Evolutionary conservation across 164 flowering plant species (phyloP).

Genomic region (Tetrastigma voinierianum): DNA sequence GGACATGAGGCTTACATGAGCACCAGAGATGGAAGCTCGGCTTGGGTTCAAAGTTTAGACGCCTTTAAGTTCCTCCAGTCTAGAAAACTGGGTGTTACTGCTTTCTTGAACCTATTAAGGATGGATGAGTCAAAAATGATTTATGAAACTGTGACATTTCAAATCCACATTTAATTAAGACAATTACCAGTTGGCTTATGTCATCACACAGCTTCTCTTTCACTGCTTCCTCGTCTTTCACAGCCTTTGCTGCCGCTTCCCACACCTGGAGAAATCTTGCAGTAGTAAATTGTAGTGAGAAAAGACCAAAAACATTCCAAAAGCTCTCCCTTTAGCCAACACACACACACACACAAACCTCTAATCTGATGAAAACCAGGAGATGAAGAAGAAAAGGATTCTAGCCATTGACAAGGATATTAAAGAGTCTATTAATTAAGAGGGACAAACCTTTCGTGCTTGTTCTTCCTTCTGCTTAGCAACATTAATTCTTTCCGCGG

Average conservation of each 20-base stretch:
- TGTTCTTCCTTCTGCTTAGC: conserved; percentile 90
- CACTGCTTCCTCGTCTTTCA: conserved; percentile 80
- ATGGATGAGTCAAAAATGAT: neutral
- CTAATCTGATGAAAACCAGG: neutral
- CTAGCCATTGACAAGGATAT: neutral
- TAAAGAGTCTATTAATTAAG: neutral
- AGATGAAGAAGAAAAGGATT: neutral
- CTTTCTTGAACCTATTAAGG: conserved; percentile 83
- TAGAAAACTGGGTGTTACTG: conserved; percentile 60
- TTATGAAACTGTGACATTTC: neutral
- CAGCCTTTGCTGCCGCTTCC: conserved; percentile 79
- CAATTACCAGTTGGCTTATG: conserved; percentile 65
- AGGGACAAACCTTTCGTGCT: conserved; percentile 68
- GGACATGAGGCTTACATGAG: conserved; percentile 34
- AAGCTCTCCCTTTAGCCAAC: neutral
- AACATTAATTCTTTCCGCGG: conserved; percentile 71
- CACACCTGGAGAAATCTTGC: conserved; percentile 41
- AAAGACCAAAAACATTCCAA: neutral
- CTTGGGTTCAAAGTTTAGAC: conserved; percentile 85
- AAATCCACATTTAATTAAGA: neutral
- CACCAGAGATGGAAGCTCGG: conserved; percentile 44
- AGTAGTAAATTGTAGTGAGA: neutral
- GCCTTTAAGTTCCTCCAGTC: conserved; percentile 86
- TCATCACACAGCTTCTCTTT: conserved; percentile 95
- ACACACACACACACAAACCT: neutral